Evolutionary conservation across 768 basidiomycete species (phyloP), one percentile per base, ranked within the genome.

Genomic region (Tricholoma saponaceum): DNA sequence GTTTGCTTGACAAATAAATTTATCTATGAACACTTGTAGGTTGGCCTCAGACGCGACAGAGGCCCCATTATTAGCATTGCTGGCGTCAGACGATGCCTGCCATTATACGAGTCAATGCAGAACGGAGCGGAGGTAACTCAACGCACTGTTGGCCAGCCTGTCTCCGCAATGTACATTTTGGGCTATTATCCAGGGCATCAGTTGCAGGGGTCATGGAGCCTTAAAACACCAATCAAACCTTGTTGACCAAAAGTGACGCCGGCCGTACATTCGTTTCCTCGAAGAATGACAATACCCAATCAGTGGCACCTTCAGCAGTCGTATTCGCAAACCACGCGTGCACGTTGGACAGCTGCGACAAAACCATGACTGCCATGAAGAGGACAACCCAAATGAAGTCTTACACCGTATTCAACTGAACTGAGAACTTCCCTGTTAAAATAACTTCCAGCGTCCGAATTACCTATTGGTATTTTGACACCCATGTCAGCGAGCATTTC

Each of bases 291-390:
- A 72, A 76, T 3, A 93, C 94, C 96, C 96, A 99, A 6, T 63
- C 76, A 1, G 95, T 86, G 1, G 94, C 91, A n/a, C 78, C 70
- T 12, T 82, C 72, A 20, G 89, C 82, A 2, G 84, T 79, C 22
- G 86, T 82, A 60, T 87, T 84, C 13, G 90, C 95, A 72, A 97
- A 98, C 92, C 92, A 95, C 6, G 94, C 86, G 68, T 96, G 94
- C n/a, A 94, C 92, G 61, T 97, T 95, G 10, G 92, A 83, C 82
- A 95, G 79, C 86, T 88, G 59, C 10, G 43, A 32, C 18, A 20
- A 35, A 20, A 8, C 20, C n/a, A 61, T 32, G 14, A 23, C 25
- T 33, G 8, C 26, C 47, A 50, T 43, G 23, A 46, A 43, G n/a
- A 18, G 18, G 35, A 44, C 28, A 4, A 56, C 55, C 23, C 51